Percentiles rank a stretch among this genome's conserved stretches.
Conservation (phyloP, 1,284 basidiomycete genomes). For the Microbotryomycetes sp. region DNA sequence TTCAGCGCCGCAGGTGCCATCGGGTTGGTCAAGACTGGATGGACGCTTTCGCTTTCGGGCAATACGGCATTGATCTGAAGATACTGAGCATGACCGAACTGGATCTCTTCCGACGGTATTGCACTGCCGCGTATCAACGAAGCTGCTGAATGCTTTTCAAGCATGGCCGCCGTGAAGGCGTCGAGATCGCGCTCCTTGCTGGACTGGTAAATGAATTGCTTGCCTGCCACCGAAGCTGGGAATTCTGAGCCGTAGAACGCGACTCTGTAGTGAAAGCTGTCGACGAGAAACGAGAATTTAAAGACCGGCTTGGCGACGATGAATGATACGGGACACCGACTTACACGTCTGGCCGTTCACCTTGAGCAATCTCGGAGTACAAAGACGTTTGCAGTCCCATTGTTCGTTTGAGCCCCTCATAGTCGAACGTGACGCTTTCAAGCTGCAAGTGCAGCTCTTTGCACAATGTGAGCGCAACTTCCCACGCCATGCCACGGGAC, state of each 20-base stretch:
- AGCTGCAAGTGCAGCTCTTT: conserved; percentile 72
- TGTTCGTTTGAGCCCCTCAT: conserved; percentile 74
- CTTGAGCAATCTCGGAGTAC: conserved; percentile 37
- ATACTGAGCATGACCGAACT: conserved; percentile 71
- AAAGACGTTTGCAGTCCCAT: conserved; percentile 66
- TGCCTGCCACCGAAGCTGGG: conserved; percentile 71
- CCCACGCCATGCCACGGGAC: conserved; percentile 89
- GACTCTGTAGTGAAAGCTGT: conserved; percentile 69
- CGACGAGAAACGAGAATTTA: conserved; percentile 27
- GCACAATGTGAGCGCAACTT: conserved; percentile 86
- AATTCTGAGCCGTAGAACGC: conserved; percentile 81
- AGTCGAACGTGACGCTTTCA: conserved; percentile 78
- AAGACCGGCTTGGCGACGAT: conserved; percentile 40
- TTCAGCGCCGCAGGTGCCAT: conserved; percentile 71
- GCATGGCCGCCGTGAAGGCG: conserved; percentile 78
- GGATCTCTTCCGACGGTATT: conserved; percentile 72
- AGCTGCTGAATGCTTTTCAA: conserved; percentile 80
- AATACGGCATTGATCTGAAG: conserved; percentile 80
- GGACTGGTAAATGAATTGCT: conserved; percentile 85
- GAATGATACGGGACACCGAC: background rate
- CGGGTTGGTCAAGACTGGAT: conserved; percentile 75
- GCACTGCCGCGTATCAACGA: conserved; percentile 68
- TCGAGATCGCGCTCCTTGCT: conserved; percentile 84
- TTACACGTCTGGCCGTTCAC: conserved; percentile 19
- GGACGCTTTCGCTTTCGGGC: conserved; percentile 73